Base-by-base conservation (phyloP, 2,329 filamentous ascomycete species). In the Paecilomyces sp. region DNA sequence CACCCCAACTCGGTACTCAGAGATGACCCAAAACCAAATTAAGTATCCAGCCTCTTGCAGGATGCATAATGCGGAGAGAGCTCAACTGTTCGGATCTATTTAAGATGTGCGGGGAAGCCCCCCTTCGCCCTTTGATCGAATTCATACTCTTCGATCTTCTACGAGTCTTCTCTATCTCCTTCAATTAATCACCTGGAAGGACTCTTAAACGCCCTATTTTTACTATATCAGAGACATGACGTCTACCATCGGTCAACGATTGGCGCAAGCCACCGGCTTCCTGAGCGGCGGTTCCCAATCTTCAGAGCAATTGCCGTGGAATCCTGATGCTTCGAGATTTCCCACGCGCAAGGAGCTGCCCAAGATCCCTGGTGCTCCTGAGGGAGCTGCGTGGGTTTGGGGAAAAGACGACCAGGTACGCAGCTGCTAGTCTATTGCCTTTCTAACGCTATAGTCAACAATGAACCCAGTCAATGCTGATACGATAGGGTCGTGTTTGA, bases 331-430 rank as follows among this genome's bases (percentile, higher is more conserved):
- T 47, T 79, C 77, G 15, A 77, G 70, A 15, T 84, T 86, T 57
- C 83, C 83, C 0, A 77, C 77, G 0, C 74, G 81, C 13, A 79
- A 80, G 57, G 79, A 85, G 56, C 74, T 86, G 3, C 82, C 82
- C 22, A 65, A 71, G 22, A 76, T 85, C 41, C 71, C 78, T 1
- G 80, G 79, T 34, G 82, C 82, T 1, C 84, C 83, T 0, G 74
- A 80, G 18, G 81, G 77, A 30, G 82, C 83, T 18, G 83, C 83
- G 18, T 86, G 84, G 84, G 80, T 85, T 28, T 86, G 83, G 83
- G 83, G 84, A 12, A 74, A 81, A 50, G 75, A 84, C 66, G 83
- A 85, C 64, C 73, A 77, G 63, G 77, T 83, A 63, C n/a, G 65
- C 63, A 28, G 11, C 18, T 9, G 41, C 13, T 13, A 36, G 33